Evolutionary conservation across 2,329 filamentous ascomycete species (phyloP).

Genomic region (Colletotrichum tanaceti): DNA sequence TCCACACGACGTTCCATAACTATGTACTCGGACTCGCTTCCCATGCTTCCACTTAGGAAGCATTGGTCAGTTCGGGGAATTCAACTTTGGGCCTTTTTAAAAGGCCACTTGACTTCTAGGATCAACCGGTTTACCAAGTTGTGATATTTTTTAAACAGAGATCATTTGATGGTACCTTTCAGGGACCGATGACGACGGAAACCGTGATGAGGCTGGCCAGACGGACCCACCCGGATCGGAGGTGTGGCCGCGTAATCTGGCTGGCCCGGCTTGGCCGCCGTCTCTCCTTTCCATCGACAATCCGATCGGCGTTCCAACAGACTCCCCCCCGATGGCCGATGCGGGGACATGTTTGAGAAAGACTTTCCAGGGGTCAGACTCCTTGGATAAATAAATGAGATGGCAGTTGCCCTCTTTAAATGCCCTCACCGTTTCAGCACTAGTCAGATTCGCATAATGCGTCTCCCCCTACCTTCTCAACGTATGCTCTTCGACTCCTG

Average conservation of each 20-base stretch:
- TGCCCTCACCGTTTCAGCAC: neutral
- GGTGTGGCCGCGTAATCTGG: too few relatives aligned
- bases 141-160: neutral
- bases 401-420: neutral
- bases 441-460: neutral
- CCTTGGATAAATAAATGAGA: neutral
- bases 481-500: neutral
- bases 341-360: neutral
- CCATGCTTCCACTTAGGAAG: neutral
- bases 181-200: too few relatives aligned
- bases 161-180: neutral
- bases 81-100: neutral
- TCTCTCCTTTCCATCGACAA: too few relatives aligned
- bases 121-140: neutral
- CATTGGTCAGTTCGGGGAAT: neutral
- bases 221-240: too few relatives aligned
- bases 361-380: neutral
- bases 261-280: too few relatives aligned
- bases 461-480: neutral
- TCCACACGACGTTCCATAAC: neutral
- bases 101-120: rapidly evolving
- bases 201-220: too few relatives aligned
- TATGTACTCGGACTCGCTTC: too few relatives aligned
- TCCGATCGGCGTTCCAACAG: too few relatives aligned
- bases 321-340: too few relatives aligned